Percentiles rank a stretch among this genome's conserved stretches.
Conservation (phyloP, 192 early-diverging fungal species). For the Coemansia sp. region DNA sequence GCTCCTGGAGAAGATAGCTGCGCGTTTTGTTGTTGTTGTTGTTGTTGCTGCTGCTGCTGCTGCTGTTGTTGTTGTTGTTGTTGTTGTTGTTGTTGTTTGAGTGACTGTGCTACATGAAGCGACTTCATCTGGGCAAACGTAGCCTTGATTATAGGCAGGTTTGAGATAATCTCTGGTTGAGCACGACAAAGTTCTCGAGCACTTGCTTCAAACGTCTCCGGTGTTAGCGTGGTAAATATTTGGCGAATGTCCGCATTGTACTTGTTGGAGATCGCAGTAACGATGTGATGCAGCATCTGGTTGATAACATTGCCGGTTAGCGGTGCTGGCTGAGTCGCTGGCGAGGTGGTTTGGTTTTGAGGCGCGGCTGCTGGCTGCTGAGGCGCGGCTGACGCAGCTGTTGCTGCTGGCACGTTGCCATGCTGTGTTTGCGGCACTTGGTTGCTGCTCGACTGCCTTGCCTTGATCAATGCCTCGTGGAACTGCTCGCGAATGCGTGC, state of each 20-base stretch:
- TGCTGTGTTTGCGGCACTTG: too few species aligned
- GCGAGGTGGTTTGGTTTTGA: slow-evolving; percentile 11
- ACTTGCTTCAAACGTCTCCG: slow-evolving; percentile 29
- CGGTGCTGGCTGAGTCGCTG: slow-evolving; percentile 19
- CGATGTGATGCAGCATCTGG: slow-evolving; percentile 14
- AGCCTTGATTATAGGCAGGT: slow-evolving; percentile 10
- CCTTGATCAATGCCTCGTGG: slow-evolving; percentile 1
- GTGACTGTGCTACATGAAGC: slow-evolving; percentile 6
- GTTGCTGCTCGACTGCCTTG: slow-evolving; percentile 3
- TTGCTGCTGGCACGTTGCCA: not conserved
- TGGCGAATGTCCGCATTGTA: slow-evolving; percentile 24
- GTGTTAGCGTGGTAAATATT: slow-evolving; percentile 15
- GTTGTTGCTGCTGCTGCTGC: slow-evolving; percentile 13
- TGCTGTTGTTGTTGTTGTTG: slow-evolving; percentile 13
- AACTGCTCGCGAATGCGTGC: not conserved
- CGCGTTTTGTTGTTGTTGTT: slow-evolving; percentile 12
- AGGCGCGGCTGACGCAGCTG: not conserved
- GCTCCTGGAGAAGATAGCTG: slow-evolving; percentile 18
- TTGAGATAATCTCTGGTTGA: slow-evolving; percentile 32
- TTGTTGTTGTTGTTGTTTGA: slow-evolving; percentile 13
- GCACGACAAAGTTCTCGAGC: slow-evolving; percentile 28
- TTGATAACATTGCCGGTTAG: slow-evolving; percentile 3
- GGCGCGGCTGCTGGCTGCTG: slow-evolving; percentile 13
- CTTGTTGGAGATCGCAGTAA: slow-evolving; percentile 15
- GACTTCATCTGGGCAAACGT: slow-evolving; percentile 19